Evolutionary conservation across 805 yeast genomes (phyloP).

Genomic region (Wickerhamiella nectarea): DNA sequence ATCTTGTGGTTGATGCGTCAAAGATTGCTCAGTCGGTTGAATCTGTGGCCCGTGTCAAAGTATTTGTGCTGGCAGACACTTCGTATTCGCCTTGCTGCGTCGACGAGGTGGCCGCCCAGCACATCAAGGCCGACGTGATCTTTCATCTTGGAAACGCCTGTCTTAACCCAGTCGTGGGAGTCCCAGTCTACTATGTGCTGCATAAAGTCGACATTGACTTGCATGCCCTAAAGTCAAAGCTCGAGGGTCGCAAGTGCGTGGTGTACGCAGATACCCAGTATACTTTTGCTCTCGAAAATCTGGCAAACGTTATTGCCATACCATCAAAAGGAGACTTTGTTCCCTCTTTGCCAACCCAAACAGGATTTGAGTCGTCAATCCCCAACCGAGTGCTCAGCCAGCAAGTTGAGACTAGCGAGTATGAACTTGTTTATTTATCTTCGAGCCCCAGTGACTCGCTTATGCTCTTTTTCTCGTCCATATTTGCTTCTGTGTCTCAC

Average conservation of each 20-base stretch:
- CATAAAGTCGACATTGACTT: slow-evolving; percentile 49
- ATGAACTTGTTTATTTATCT: slow-evolving; percentile 42
- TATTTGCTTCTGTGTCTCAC: slow-evolving; percentile 31
- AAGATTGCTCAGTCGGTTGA: slow-evolving; percentile 38
- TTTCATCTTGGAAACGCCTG: slow-evolving; percentile 95
- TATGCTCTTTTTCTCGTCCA: slow-evolving; percentile 58
- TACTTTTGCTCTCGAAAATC: slow-evolving; percentile 30
- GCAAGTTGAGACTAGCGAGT: slow-evolving; percentile 29
- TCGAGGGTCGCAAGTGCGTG: slow-evolving; percentile 32
- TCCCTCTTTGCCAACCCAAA: slow-evolving; percentile 5
- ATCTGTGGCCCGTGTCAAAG: slow-evolving; percentile 21
- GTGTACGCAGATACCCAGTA: slow-evolving; percentile 69
- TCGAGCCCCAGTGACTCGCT: slow-evolving; percentile 61
- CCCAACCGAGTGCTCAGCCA: slow-evolving; percentile 13
- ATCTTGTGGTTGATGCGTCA: slow-evolving; percentile 63
- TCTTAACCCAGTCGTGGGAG: slow-evolving; percentile 56
- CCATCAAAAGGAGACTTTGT: slow-evolving; percentile 15
- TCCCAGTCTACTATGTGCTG: slow-evolving; percentile 69
- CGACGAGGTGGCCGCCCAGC: slow-evolving; percentile 94
- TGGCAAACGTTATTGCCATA: slow-evolving; percentile 24
- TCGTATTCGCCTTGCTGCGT: slow-evolving; percentile 92
- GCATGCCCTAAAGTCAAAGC: slow-evolving; percentile 27
- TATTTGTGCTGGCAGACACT: slow-evolving; percentile 88
- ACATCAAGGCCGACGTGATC: slow-evolving; percentile 70
- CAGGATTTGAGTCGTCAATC: not conserved